Conservation (phyloP, 805 yeast genomes). For the Lachancea sp. region DNA sequence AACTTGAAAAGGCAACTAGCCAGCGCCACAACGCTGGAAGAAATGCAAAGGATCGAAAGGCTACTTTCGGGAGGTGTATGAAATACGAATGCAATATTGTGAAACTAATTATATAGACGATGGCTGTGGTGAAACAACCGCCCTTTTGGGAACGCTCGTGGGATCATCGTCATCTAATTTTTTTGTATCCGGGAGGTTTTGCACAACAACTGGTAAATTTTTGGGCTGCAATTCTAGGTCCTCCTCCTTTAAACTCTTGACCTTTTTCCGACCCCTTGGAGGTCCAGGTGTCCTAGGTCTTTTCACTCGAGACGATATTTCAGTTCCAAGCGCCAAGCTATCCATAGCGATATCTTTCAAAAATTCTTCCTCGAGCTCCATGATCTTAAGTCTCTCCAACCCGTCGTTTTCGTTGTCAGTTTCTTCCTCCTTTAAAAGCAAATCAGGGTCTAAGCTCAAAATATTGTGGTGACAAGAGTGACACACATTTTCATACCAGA, state of each 20-base stretch:
- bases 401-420: not conserved
- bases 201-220: slow-evolving; percentile 2
- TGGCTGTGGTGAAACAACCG: no score
- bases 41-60: slow-evolving; percentile 64
- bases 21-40: slow-evolving; percentile 63
- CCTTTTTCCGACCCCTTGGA: not conserved
- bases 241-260: not conserved
- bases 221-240: not conserved
- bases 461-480: slow-evolving; percentile 17
- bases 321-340: not conserved
- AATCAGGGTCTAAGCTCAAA: not conserved
- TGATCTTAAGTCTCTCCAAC: not conserved
- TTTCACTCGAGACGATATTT: not conserved
- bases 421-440: not conserved
- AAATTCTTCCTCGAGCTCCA: not conserved
- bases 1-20: slow-evolving; percentile 48
- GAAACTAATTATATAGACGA: not conserved
- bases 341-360: not conserved
- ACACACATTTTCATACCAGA: slow-evolving; percentile 21
- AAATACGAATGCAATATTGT: not conserved
- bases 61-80: slow-evolving; percentile 37
- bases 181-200: not conserved
- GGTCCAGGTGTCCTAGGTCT: not conserved
- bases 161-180: not conserved
- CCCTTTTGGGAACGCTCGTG: not conserved